Evolutionary conservation across 495 filamentous ascomycete species (phyloP).

Genomic region (Letharia columbiana): DNA sequence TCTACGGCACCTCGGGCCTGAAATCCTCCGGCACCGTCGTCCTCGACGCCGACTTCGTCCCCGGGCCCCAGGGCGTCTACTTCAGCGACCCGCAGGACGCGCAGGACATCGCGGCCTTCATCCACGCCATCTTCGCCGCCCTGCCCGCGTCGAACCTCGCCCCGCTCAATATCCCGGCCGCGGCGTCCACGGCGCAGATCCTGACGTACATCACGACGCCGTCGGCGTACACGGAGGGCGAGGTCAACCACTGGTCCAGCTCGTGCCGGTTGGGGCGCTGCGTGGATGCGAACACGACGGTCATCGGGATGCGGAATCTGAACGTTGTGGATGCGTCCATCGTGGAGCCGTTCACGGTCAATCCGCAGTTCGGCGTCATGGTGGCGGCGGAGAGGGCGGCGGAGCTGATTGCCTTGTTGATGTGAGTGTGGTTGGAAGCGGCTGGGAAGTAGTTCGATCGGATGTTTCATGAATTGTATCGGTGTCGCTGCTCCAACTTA

Average conservation of each 20-base stretch:
- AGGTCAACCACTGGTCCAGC: slow-evolving; percentile 36
- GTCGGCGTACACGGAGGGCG: slow-evolving; percentile 32
- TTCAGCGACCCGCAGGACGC: slow-evolving; percentile 33
- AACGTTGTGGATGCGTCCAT: slow-evolving; percentile 37
- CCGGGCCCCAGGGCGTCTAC: slow-evolving; percentile 30
- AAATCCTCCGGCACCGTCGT: slow-evolving; percentile 32
- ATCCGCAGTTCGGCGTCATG: slow-evolving; percentile 37
- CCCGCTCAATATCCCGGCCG: slow-evolving; percentile 31
- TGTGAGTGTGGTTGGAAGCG: neutral
- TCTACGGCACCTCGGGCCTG: slow-evolving; percentile 38
- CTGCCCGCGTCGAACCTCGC: slow-evolving; percentile 30
- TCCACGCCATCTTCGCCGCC: slow-evolving; percentile 32
- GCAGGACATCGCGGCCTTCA: slow-evolving; percentile 34
- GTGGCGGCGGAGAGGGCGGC: slow-evolving; percentile 33
- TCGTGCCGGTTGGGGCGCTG: slow-evolving; percentile 34
- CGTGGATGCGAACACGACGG: slow-evolving; percentile 31
- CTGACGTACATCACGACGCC: slow-evolving; percentile 32
- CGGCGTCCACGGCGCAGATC: slow-evolving; percentile 30
- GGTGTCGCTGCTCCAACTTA: no score
- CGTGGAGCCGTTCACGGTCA: slow-evolving; percentile 32
- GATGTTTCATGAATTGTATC: no score
- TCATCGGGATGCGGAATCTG: slow-evolving; percentile 32
- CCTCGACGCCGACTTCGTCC: slow-evolving; percentile 30
- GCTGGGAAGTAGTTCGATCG: no score
- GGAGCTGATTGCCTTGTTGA: slow-evolving; percentile 28